phyloP scores from a whole-genome alignment of 129 eudicot genomes.

The Kitagawia praeruptora region DNA sequence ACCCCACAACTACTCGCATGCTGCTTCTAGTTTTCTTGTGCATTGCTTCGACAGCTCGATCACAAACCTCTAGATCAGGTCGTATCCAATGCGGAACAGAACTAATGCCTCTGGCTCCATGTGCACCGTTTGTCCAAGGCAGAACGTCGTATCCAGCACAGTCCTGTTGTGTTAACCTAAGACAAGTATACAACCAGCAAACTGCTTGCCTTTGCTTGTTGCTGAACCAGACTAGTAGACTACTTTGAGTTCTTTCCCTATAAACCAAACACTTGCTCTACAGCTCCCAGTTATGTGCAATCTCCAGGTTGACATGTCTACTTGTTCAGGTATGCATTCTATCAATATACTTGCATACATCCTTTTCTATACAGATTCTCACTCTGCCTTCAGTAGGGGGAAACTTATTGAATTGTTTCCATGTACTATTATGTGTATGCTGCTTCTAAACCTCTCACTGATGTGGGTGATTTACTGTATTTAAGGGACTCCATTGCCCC shows the following conservation, averaged over 20 bases:
- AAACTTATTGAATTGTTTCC: background rate
- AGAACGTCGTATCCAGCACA: constrained; percentile 19
- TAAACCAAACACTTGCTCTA: constrained; percentile 39
- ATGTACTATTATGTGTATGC: background rate
- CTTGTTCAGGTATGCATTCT: constrained; percentile 22
- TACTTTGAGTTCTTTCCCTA: constrained; percentile 29
- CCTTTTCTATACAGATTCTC: background rate
- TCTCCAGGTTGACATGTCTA: constrained; percentile 20
- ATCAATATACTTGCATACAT: background rate
- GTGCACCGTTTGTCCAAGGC: constrained; percentile 50
- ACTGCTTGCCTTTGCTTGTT: constrained; percentile 38
- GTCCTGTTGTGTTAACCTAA: constrained; percentile 32
- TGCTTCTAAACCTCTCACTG: background rate
- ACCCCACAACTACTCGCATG: background rate
- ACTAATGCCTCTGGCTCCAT: constrained; percentile 28
- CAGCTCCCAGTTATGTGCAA: constrained; percentile 38
- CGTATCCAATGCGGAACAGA: constrained; percentile 29
- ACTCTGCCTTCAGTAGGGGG: background rate
- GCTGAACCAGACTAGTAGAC: constrained; percentile 29
- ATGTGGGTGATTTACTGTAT: background rate
- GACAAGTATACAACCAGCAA: constrained; percentile 23
- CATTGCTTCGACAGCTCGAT: constrained; percentile 7
- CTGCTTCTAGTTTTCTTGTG: constrained; percentile 13
- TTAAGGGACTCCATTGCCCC: constrained; percentile 15
- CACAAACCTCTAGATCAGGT: constrained; percentile 16